Percentiles rank a stretch among this genome's conserved stretches.
Conservation (phyloP, 768 basidiomycete genomes). For the Chalciporus sphaerocephalus region DNA sequence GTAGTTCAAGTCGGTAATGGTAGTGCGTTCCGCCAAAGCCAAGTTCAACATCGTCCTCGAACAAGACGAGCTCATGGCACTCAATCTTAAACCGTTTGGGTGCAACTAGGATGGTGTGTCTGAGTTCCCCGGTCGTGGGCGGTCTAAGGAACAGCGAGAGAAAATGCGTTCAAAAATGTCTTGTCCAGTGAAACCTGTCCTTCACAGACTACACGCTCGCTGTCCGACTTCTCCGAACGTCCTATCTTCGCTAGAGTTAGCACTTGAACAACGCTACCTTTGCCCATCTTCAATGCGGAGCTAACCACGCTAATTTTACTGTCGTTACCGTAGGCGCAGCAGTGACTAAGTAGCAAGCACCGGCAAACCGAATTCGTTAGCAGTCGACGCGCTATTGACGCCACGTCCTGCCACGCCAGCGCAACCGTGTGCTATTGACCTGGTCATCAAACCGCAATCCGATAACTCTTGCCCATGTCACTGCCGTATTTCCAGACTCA, state of each 20-base stretch:
- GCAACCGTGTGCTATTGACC: background rate
- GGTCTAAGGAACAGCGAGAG: slow-evolving; percentile 10
- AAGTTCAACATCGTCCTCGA: too few relatives aligned
- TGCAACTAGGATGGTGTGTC: too few relatives aligned
- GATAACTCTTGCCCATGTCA: slow-evolving; percentile 9
- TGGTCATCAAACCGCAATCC: background rate
- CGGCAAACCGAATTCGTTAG: too few relatives aligned
- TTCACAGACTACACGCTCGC: background rate
- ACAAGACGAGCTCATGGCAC: too few relatives aligned
- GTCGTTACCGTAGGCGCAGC: slow-evolving; percentile 6
- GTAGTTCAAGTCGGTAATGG: too few relatives aligned
- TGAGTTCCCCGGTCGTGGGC: slow-evolving; percentile 7
- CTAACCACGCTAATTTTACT: background rate
- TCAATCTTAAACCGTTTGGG: too few relatives aligned
- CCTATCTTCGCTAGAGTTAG: background rate
- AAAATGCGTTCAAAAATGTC: slow-evolving; percentile 13
- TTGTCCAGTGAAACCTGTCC: slow-evolving; percentile 6
- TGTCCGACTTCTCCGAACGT: background rate
- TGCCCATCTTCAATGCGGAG: too few relatives aligned
- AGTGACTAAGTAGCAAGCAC: too few relatives aligned
- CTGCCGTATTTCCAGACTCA: slow-evolving; percentile 12
- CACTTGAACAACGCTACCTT: background rate
- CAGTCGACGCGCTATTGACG: too few relatives aligned
- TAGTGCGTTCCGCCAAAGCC: too few relatives aligned
- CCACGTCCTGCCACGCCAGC: slow-evolving; percentile 1